A percentile compares a stretch with the other conserved stretches of the same genome.
Evolutionary conservation across 108 stramenopile species (phyloP).

Genomic region (Discostella pseudostelligera): DNA sequence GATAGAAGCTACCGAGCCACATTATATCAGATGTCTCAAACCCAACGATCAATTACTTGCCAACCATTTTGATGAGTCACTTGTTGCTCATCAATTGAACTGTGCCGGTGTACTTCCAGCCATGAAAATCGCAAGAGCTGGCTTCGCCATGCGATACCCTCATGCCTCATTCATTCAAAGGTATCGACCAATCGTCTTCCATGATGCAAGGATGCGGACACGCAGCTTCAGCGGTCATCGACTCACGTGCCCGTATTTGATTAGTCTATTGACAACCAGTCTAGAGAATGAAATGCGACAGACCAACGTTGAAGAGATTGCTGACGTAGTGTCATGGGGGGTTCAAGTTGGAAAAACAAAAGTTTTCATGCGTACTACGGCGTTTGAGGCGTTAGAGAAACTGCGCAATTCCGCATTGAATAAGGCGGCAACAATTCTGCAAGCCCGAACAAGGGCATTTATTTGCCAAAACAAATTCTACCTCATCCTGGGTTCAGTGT

Average conservation of each 20-base stretch:
- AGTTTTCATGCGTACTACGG: constrained; percentile 76
- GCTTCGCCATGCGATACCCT: constrained; percentile 93
- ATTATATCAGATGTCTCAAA: constrained; percentile 99
- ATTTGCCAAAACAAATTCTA: constrained; percentile 26
- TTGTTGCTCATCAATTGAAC: constrained; percentile 92
- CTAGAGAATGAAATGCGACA: constrained; percentile 28
- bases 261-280: constrained; percentile 62
- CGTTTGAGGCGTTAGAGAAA: constrained; percentile 85
- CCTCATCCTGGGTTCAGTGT: constrained; percentile 38
- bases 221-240: constrained; percentile 5
- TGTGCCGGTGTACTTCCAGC: constrained; percentile 98
- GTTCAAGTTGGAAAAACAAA: constrained; percentile 90
- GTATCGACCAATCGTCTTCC: constrained; percentile 63
- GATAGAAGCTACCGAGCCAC: constrained; percentile 91
- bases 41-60: constrained; percentile 92
- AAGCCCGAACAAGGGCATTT: constrained; percentile 29
- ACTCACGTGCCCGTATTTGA: constrained; percentile 11
- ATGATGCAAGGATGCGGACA: constrained; percentile 46
- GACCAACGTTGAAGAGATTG: constrained; percentile 48
- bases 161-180: constrained; percentile 85
- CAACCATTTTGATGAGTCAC: constrained; percentile 63
- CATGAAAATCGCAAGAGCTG: constrained; percentile 95
- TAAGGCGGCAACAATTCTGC: constrained; percentile 29
- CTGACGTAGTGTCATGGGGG: constrained; percentile 60
- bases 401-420: constrained; percentile 50